Percentiles rank a stretch among this genome's conserved stretches.
Evolutionary conservation across 768 basidiomycete genomes (phyloP).

Genomic region (Boletus reticuloceps): DNA sequence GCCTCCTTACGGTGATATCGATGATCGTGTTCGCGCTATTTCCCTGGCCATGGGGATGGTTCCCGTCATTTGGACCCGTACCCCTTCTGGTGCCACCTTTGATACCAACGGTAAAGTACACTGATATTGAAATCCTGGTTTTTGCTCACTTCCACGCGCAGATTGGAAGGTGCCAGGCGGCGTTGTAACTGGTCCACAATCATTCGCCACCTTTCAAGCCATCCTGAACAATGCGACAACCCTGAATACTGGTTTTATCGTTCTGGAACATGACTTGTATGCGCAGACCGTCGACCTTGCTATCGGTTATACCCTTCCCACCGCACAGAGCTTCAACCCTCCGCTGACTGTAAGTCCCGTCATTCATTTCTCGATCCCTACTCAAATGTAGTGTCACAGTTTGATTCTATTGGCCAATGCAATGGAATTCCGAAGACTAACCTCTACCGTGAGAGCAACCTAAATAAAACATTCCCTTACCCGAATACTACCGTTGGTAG

Average conservation of each 20-base stretch:
- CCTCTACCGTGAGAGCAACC: constrained; percentile 82
- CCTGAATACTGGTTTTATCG: constrained; percentile 75
- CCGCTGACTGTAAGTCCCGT: constrained; percentile 52
- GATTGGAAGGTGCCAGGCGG: constrained; percentile 91
- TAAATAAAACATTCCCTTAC: constrained; percentile 65
- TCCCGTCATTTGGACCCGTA: constrained; percentile 87
- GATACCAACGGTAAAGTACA: constrained; percentile 64
- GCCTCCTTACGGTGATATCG: constrained; percentile 83
- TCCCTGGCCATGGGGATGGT: constrained; percentile 86
- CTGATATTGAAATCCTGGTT: background rate
- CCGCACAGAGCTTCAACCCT: constrained; percentile 66
- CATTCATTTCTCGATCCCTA: background rate
- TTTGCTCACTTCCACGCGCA: constrained; percentile 23
- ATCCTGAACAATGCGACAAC: constrained; percentile 70
- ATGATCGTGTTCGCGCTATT: constrained; percentile 92
- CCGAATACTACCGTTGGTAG: constrained; percentile 31
- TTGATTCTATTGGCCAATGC: constrained; percentile 80
- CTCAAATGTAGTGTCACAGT: constrained; percentile 32
- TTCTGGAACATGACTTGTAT: constrained; percentile 85
- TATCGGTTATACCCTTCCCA: constrained; percentile 78
- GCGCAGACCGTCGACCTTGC: constrained; percentile 88
- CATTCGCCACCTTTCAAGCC: constrained; percentile 64
- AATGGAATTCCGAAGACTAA: constrained; percentile 57
- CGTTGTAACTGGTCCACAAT: constrained; percentile 58
- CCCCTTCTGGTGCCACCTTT: constrained; percentile 51